These are phyloP conservation scores for Botrytis paeoniae DNA, from an alignment of 2,329 filamentous ascomycete genomes.

Conservation along the genomic window DNA sequence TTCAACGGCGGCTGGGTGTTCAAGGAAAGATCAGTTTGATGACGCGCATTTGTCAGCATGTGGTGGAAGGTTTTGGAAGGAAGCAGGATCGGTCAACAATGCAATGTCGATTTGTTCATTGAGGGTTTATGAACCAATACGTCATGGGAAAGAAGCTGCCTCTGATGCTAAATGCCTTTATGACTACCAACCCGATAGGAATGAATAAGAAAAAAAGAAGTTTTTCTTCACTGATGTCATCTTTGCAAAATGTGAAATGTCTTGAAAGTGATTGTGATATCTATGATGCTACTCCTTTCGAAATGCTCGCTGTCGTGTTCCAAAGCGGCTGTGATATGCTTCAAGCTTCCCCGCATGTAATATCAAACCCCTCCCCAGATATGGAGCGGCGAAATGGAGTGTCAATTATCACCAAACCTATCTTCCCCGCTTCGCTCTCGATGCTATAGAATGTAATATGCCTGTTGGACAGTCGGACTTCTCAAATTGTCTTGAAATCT, in stretches of 20 bases:
- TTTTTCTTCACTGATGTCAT: conserved; percentile 28
- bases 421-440: background rate
- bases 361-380: background rate
- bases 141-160: conserved; percentile 36
- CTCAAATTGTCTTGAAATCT: background rate
- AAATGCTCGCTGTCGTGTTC: background rate
- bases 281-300: too few relatives aligned
- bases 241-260: background rate
- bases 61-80: conserved; percentile 38
- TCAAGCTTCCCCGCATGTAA: background rate
- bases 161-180: conserved; percentile 35
- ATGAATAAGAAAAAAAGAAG: conserved; percentile 36
- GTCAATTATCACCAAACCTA: background rate
- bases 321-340: background rate
- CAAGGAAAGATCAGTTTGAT: conserved; percentile 38
- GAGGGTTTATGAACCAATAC: conserved; percentile 36
- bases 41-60: conserved; percentile 38
- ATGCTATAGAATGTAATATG: background rate
- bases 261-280: background rate
- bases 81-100: conserved; percentile 37
- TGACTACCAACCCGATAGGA: conserved; percentile 31
- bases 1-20: conserved; percentile 36
- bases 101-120: conserved; percentile 37
- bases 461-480: background rate
- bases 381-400: too few relatives aligned